A percentile compares a stretch with the other conserved stretches of the same genome.
These are phyloP conservation scores for Aleurites moluccanus DNA, from an alignment of 441 rosid genomes.

Conservation along the genomic window DNA sequence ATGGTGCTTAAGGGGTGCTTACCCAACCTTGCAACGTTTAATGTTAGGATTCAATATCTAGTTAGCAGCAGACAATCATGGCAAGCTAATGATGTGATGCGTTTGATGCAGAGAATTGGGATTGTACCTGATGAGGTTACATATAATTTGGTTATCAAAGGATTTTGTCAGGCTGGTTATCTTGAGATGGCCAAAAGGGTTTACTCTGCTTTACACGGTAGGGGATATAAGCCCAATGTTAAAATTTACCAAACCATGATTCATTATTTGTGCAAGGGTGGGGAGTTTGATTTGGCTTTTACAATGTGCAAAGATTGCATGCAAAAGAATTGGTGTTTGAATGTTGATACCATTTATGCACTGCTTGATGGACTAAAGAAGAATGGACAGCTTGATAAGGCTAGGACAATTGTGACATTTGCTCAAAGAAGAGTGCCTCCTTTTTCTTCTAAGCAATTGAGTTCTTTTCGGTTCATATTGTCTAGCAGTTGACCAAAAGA, in stretches of 20 bases:
- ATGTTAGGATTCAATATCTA: slow-evolving; percentile 70
- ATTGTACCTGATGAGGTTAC: slow-evolving; percentile 62
- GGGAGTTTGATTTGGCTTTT: slow-evolving; percentile 58
- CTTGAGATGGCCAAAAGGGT: slow-evolving; percentile 75
- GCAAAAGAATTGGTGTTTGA: slow-evolving; percentile 60
- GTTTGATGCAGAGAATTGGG: slow-evolving; percentile 55
- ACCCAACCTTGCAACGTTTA: slow-evolving; percentile 72
- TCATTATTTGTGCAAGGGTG: slow-evolving; percentile 69
- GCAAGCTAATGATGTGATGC: slow-evolving; percentile 63
- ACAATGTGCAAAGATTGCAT: slow-evolving; percentile 70
- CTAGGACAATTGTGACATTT: slow-evolving; percentile 49
- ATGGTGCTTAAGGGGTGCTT: slow-evolving; percentile 70
- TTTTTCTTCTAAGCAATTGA: slow-evolving; percentile 53
- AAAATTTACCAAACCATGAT: slow-evolving; percentile 82
- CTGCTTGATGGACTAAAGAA: slow-evolving; percentile 57
- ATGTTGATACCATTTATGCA: slow-evolving; percentile 51
- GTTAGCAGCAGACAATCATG: slow-evolving; percentile 58
- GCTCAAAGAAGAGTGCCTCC: slow-evolving; percentile 53
- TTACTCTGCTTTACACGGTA: slow-evolving; percentile 56
- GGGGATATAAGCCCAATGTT: slow-evolving; percentile 51
- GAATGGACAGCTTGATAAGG: slow-evolving; percentile 48
- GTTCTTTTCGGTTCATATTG: slow-evolving; percentile 40
- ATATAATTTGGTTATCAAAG: slow-evolving; percentile 78
- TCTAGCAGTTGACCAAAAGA: slow-evolving; percentile 21
- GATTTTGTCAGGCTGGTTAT: slow-evolving; percentile 63